These are phyloP conservation scores for Mycena metata DNA, from an alignment of 768 basidiomycete genomes.

Conservation along the genomic window DNA sequence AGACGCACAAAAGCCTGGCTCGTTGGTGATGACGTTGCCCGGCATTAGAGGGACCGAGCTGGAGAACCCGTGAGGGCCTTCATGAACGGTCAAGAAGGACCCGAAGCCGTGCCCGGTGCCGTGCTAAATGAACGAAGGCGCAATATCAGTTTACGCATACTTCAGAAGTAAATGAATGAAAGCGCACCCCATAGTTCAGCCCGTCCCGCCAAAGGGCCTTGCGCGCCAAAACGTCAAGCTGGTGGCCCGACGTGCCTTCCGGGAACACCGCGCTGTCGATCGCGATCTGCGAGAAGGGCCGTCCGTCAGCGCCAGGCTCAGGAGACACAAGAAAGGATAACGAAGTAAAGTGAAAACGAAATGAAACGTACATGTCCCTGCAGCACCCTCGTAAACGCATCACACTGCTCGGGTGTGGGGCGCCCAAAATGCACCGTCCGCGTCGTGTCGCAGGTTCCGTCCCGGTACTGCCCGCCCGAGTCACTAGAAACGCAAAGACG, in stretches of 20 bases:
- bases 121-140: conserved; percentile 66
- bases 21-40: conserved; percentile 95
- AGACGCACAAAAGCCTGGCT: conserved; percentile 90
- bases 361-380: conserved; percentile 89
- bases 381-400: conserved; percentile 94
- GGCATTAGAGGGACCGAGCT: conserved; percentile 76
- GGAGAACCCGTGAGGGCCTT: conserved; percentile 86
- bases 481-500: conserved; percentile 65
- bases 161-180: conserved; percentile 17
- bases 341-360: neutral
- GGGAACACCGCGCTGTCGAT: conserved; percentile 94
- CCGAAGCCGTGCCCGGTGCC: conserved; percentile 95
- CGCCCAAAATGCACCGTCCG: conserved; percentile 89
- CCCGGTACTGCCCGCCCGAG: conserved; percentile 90
- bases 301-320: no score
- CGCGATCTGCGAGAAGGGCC: conserved; percentile 71
- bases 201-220: conserved; percentile 91
- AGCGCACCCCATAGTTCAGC: conserved; percentile 78
- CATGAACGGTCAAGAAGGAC: conserved; percentile 87
- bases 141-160: conserved; percentile 23
- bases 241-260: conserved; percentile 85
- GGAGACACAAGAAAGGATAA: no score
- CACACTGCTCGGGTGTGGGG: conserved; percentile 87
- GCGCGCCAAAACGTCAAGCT: conserved; percentile 91
- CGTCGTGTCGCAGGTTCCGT: conserved; percentile 91